Percentiles rank a stretch among this genome's conserved stretches.
These are phyloP conservation scores for Daldinia concentrica DNA, from an alignment of 495 filamentous ascomycete genomes.

Conservation along the genomic window DNA sequence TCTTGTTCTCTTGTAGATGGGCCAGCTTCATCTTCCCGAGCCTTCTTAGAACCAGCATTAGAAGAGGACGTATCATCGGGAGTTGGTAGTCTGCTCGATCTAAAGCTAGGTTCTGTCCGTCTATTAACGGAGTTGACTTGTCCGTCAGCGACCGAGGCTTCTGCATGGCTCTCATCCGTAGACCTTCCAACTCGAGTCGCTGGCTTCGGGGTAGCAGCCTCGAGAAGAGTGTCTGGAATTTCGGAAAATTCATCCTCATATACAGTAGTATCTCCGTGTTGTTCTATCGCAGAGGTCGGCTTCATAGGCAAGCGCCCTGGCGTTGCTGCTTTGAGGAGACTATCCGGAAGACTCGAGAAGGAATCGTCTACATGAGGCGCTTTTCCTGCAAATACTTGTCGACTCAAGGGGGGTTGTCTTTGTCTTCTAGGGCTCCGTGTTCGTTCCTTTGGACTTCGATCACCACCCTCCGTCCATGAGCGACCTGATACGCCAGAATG, in stretches of 20 bases:
- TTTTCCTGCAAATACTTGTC: constrained; percentile 42
- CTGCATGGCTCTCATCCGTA: constrained; percentile 7
- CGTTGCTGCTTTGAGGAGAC: constrained; percentile 43
- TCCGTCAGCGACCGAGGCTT: constrained; percentile 5
- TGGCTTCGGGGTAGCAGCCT: constrained; percentile 58
- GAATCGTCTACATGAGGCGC: constrained; percentile 41
- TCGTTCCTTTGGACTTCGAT: constrained; percentile 16
- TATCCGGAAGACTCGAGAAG: constrained; percentile 46
- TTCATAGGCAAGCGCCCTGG: constrained; percentile 42
- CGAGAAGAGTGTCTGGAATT: constrained; percentile 57
- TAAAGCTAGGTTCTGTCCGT: constrained; percentile 47
- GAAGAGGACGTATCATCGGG: constrained; percentile 66
- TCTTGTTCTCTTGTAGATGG: constrained; percentile 16
- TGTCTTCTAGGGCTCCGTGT: constrained; percentile 37
- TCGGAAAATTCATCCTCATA: constrained; percentile 64
- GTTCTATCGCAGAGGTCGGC: constrained; percentile 18
- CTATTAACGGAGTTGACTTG: constrained; percentile 24
- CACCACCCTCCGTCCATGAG: constrained; percentile 20
- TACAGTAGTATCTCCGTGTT: constrained; percentile 37
- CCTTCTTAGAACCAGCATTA: constrained; percentile 43
- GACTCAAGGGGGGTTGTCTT: constrained; percentile 33
- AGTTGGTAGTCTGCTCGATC: constrained; percentile 59
- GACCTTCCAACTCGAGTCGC: constrained; percentile 14
- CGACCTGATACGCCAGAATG: constrained; percentile 13
- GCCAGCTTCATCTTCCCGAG: constrained; percentile 32